Conservation (phyloP, 83 land plant species). For the Diphasiastrum complanatum region DNA sequence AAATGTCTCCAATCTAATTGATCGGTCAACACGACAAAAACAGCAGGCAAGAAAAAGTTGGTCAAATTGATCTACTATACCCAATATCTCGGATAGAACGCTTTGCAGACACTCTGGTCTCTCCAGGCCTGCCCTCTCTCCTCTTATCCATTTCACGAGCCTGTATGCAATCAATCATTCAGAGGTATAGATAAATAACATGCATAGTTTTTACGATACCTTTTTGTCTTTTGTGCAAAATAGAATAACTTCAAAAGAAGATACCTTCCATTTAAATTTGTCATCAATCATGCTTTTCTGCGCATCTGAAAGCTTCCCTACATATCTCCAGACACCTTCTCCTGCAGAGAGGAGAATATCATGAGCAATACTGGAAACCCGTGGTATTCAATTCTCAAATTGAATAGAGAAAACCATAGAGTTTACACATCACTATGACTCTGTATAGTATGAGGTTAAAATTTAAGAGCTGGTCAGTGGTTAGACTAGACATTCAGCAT, state of each 20-base stretch:
- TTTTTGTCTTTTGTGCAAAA: not conserved
- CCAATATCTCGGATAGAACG: conserved; percentile 91
- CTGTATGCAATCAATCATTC: conserved; percentile 28
- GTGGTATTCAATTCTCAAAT: too few species aligned
- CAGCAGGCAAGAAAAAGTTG: not conserved
- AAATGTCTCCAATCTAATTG: not conserved
- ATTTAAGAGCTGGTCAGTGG: too few species aligned
- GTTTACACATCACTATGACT: too few species aligned
- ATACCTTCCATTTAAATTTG: conserved; percentile 96
- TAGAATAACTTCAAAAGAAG: not conserved
- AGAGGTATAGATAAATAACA: too few species aligned
- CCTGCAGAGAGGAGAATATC: conserved; percentile 35
- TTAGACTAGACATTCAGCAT: too few species aligned
- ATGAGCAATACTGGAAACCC: too few species aligned
- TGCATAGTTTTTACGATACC: too few species aligned
- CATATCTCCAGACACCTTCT: conserved; percentile 93
- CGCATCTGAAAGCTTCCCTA: conserved; percentile 88
- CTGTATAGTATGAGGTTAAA: too few species aligned
- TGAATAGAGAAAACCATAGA: too few species aligned
- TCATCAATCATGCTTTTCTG: conserved; percentile 97
- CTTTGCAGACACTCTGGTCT: conserved; percentile 66
- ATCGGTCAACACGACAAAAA: not conserved
- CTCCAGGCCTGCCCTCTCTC: conserved; percentile 93
- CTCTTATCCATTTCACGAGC: conserved; percentile 97
- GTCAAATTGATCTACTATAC: conserved; percentile 25